Evolutionary conservation across 2,329 filamentous ascomycete genomes (phyloP).

Genomic region (Talaromyces sp.): DNA sequence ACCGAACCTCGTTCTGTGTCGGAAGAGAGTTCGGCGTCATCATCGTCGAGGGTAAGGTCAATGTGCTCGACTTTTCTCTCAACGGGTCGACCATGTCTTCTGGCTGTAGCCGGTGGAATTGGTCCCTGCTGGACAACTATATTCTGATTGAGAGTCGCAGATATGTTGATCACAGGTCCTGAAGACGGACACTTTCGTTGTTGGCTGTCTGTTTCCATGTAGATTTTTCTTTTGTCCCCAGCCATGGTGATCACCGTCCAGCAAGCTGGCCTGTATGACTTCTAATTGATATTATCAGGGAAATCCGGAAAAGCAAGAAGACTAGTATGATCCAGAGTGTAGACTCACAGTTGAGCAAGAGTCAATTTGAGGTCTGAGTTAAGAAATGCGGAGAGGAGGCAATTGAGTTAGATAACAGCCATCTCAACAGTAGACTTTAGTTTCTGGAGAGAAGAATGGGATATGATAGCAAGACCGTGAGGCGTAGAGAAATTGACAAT

Average conservation of each 20-base stretch:
- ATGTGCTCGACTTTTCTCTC: not conserved
- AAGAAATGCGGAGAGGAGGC: too few relatives aligned
- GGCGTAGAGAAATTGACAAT: not conserved
- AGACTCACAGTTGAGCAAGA: not conserved
- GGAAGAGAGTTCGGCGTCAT: not conserved
- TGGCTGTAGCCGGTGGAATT: not conserved
- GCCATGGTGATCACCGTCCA: not conserved
- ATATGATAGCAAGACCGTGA: not conserved
- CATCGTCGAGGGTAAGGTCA: slow-evolving; percentile 10
- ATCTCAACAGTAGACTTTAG: not conserved
- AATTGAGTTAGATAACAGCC: not conserved
- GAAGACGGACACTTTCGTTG: not conserved
- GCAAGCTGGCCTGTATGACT: not conserved
- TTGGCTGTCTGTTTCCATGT: not conserved
- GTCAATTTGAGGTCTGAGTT: not conserved
- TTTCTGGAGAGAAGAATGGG: not conserved
- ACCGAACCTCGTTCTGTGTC: slow-evolving; percentile 14
- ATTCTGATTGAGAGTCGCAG: not conserved
- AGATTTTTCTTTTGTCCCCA: not conserved
- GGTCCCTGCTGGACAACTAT: not conserved
- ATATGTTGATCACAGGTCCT: not conserved
- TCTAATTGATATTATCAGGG: not conserved
- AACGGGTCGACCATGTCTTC: not conserved
- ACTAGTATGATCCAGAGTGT: not conserved
- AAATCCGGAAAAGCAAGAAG: not conserved